These are phyloP conservation scores for Wickerhamiella spandovensis DNA, from an alignment of 805 yeast genomes.

Conservation along the genomic window DNA sequence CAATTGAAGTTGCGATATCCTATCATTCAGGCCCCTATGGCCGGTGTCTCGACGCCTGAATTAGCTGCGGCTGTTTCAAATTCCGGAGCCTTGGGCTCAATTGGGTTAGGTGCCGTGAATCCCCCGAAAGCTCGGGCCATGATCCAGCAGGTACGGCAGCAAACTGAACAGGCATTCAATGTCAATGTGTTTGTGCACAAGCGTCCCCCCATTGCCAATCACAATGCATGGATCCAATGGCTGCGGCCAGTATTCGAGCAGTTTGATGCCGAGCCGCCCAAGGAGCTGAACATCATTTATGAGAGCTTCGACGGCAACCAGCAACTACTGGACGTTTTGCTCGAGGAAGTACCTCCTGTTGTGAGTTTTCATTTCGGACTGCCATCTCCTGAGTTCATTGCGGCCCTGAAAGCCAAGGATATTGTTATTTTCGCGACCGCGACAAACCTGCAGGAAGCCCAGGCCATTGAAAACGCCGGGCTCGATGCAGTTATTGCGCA, in stretches of 20 bases:
- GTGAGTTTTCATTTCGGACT: slow-evolving; percentile 44
- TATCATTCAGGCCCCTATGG: slow-evolving; percentile 47
- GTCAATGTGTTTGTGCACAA: slow-evolving; percentile 16
- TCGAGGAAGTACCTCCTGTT: slow-evolving; percentile 28
- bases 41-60: slow-evolving; percentile 36
- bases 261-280: neutral
- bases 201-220: neutral
- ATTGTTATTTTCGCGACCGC: slow-evolving; percentile 35
- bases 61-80: slow-evolving; percentile 32
- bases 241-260: neutral
- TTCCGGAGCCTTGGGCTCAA: slow-evolving; percentile 39
- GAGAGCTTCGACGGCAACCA: neutral
- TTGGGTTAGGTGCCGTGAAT: slow-evolving; percentile 27
- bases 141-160: slow-evolving; percentile 7
- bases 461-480: slow-evolving; percentile 20
- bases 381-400: slow-evolving; percentile 26
- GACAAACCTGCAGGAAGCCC: slow-evolving; percentile 34
- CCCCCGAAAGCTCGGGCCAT: slow-evolving; percentile 10
- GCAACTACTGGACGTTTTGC: slow-evolving; percentile 13
- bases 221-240: neutral
- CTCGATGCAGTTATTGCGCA: slow-evolving; percentile 41
- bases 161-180: slow-evolving; percentile 11
- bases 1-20: neutral
- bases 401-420: slow-evolving; percentile 26
- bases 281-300: neutral